Base-by-base conservation (phyloP, 306 rosid species). In the Dalbergia cultrata region DNA sequence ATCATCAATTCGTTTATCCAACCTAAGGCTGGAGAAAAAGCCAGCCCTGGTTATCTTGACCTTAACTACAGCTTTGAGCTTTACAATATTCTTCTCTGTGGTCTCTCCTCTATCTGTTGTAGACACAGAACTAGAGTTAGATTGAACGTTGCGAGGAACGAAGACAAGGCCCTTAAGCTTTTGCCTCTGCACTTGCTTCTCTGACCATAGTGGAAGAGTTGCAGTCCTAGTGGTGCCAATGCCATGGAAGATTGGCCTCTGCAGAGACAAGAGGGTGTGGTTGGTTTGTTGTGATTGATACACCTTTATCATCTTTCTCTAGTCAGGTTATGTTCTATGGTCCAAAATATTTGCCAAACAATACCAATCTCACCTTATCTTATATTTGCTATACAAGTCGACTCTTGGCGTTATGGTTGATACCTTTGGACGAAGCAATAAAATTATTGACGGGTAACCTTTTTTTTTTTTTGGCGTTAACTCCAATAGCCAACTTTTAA, bases 1-100 rank as follows among this genome's bases (percentile, higher is more conserved):
- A 53, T 80, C 89, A 81, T 92, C 97, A 13, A 89, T 82, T 35
- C 89, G 66, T 17, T 76, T 31, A 34, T 86, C 84, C 34, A 89
- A 62, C 67, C 90, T 81, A 1, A 92, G 67, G 62, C 76, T 78
- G 13, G 90, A 81, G 80, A 90, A 72, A 52, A 92, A 84, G 6
- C 88, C 90, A 59, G 73, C 17, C 59, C 3, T 62, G 0, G 90
- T 56, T 68, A 82, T 33, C 65, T 82, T 79, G 0, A 87, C 88
- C 19, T 72, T 82, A 9, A 87, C 85, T 9, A 53, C 58, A 22
- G 81, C 86, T 63, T 79, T 79, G 21, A 87, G 64, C 13, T 47
- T 79, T 26, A 64, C 22, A 1, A n/a, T 18, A 50, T 19, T 67
- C 6, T 45, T 77, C 10, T 82, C 56, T 5, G 33, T 22, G 3